Conservation (phyloP, 352 stramenopile genomes). For the Hyaloperonospora brassicae region DNA sequence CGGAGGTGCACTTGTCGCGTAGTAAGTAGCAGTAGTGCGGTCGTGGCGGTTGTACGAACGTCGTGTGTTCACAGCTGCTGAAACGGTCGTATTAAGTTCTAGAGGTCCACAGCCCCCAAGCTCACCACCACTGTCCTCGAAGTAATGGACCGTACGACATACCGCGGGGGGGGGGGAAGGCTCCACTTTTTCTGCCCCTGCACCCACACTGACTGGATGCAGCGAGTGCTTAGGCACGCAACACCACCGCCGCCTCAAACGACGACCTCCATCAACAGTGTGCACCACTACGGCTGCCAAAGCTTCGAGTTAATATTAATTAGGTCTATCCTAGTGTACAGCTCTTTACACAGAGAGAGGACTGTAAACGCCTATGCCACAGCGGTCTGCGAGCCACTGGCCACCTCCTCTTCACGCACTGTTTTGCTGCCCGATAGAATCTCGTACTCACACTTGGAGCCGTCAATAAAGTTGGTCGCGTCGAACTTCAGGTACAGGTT, state of each 20-base stretch:
- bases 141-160: too few relatives aligned
- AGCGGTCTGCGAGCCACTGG: conserved; percentile 11
- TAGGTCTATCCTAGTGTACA: conserved; percentile 55
- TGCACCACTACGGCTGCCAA: conserved; percentile 10
- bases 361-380: conserved; percentile 20
- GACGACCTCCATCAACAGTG: background rate
- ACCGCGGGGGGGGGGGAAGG: too few relatives aligned
- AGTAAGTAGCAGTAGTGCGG: too few relatives aligned
- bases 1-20: background rate
- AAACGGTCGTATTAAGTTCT: background rate
- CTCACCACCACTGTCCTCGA: too few relatives aligned
- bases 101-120: background rate
- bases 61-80: background rate
- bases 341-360: conserved; percentile 32
- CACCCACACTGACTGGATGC: too few relatives aligned
- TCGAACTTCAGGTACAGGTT: conserved; percentile 80
- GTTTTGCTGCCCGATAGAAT: conserved; percentile 59
- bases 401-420: conserved; percentile 23
- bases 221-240: too few relatives aligned
- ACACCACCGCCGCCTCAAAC: too few relatives aligned
- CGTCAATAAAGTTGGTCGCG: conserved; percentile 66
- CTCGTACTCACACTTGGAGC: conserved; percentile 56
- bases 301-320: conserved; percentile 29
- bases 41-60: background rate
- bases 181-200: too few relatives aligned